These are phyloP conservation scores for Fusarium nanum DNA, from an alignment of 2,329 filamentous ascomycete genomes.

Conservation along the genomic window DNA sequence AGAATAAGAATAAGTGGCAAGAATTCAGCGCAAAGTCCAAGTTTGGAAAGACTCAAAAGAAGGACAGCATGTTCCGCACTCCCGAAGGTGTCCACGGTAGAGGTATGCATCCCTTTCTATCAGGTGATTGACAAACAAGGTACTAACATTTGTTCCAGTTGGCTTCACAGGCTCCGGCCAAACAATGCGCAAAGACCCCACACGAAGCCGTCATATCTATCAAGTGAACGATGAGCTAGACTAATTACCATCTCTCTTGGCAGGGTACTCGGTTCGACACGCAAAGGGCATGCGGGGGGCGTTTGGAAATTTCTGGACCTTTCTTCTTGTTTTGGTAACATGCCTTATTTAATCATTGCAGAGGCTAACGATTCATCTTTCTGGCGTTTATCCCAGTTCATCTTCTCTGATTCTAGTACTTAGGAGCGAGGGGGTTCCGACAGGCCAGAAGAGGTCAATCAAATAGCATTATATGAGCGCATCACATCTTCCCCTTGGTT, in stretches of 20 bases:
- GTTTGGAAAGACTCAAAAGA: constrained; percentile 75
- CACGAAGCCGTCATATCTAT: constrained; percentile 86
- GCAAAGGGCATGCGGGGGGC: constrained; percentile 39
- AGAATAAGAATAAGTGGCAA: constrained; percentile 93
- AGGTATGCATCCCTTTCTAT: constrained; percentile 66
- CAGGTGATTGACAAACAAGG: neutral
- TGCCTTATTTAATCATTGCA: constrained; percentile 51
- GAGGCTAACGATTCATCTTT: constrained; percentile 57
- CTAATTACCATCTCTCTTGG: constrained; percentile 56
- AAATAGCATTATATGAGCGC: constrained; percentile 33
- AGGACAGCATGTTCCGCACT: constrained; percentile 97
- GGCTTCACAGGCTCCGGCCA: constrained; percentile 97
- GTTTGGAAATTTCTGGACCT: constrained; percentile 42
- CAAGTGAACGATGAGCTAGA: constrained; percentile 80
- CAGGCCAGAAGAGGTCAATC: constrained; percentile 36
- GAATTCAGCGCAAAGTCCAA: constrained; percentile 87
- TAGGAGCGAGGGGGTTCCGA: constrained; percentile 35
- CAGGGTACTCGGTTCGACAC: constrained; percentile 42
- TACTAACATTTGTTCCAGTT: constrained; percentile 66
- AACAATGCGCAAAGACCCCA: constrained; percentile 92
- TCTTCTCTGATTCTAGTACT: constrained; percentile 36
- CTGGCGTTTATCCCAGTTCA: constrained; percentile 43
- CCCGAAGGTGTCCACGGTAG: constrained; percentile 86
- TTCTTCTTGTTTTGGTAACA: constrained; percentile 53
- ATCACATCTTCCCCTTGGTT: constrained; percentile 6